Evolutionary conservation across 306 rosid genomes (phyloP).

Genomic region (Aeschynomene evenia): DNA sequence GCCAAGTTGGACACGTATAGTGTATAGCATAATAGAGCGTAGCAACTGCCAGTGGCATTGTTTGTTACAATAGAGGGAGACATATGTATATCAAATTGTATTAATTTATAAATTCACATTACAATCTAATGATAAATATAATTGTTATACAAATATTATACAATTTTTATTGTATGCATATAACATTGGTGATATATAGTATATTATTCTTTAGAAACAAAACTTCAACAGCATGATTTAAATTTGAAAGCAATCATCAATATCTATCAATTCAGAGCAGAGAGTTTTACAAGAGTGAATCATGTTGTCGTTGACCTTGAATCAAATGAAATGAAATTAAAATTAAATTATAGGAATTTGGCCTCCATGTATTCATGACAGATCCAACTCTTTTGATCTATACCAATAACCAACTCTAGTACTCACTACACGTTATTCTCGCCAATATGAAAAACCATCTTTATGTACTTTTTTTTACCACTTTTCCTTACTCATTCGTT

Average conservation of each 20-base stretch:
- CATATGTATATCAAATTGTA: background rate
- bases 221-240: conserved; percentile 5
- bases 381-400: background rate
- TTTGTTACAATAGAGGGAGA: too few relatives aligned
- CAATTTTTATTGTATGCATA: too few relatives aligned
- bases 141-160: too few relatives aligned
- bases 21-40: too few relatives aligned
- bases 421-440: conserved; percentile 16
- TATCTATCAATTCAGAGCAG: background rate
- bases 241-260: background rate
- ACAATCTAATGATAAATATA: too few relatives aligned
- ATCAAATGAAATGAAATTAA: conserved; percentile 23
- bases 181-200: too few relatives aligned
- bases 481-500: conserved; percentile 6
- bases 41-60: background rate
- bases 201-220: background rate
- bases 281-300: conserved; percentile 10
- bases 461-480: conserved; percentile 18
- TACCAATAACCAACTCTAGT: conserved; percentile 14
- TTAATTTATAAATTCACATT: too few relatives aligned
- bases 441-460: background rate
- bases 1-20: background rate
- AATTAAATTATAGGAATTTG: background rate
- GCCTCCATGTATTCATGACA: conserved; percentile 7
- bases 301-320: conserved; percentile 1